Percentiles rank a stretch among this genome's conserved stretches.
phyloP scores from a whole-genome alignment of 1,139 yeast genomes.

The Hyphopichia burtonii region DNA sequence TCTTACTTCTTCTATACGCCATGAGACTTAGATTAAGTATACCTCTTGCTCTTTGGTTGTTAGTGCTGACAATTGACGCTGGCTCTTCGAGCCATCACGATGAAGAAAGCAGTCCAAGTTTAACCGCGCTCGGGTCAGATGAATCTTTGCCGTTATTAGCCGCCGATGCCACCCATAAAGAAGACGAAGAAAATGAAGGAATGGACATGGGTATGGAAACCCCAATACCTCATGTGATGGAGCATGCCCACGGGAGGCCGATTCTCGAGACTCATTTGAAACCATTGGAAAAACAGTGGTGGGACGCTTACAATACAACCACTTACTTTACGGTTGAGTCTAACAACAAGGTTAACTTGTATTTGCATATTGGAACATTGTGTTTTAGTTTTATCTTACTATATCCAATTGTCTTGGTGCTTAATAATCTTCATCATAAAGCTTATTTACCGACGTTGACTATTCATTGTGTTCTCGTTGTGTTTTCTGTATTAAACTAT shows the following conservation, averaged over 20 bases:
- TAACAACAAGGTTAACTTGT: conserved; percentile 51
- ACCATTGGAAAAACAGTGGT: conserved; percentile 71
- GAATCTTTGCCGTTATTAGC: neutral
- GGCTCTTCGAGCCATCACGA: no score
- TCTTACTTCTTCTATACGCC: neutral
- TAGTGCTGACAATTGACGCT: no score
- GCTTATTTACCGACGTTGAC: conserved; percentile 60
- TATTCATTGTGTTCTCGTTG: conserved; percentile 44
- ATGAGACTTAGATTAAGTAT: no score
- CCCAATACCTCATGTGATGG: conserved; percentile 52
- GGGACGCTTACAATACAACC: conserved; percentile 83
- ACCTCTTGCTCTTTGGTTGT: no score
- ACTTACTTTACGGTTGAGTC: conserved; percentile 64
- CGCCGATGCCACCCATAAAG: neutral
- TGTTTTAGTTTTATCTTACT: conserved; percentile 49
- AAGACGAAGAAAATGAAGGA: neutral
- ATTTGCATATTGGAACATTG: conserved; percentile 54
- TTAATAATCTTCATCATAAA: conserved; percentile 57
- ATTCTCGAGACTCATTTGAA: conserved; percentile 66
- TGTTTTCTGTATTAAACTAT: conserved; percentile 56
- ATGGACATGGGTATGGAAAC: neutral
- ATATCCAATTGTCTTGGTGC: conserved; percentile 69
- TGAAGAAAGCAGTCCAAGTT: neutral
- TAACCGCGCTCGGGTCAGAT: neutral
- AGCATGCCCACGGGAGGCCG: conserved; percentile 71